Evolutionary conservation across 2,329 filamentous ascomycete species (phyloP).

Genomic region (Ceratocystis albifundus): DNA sequence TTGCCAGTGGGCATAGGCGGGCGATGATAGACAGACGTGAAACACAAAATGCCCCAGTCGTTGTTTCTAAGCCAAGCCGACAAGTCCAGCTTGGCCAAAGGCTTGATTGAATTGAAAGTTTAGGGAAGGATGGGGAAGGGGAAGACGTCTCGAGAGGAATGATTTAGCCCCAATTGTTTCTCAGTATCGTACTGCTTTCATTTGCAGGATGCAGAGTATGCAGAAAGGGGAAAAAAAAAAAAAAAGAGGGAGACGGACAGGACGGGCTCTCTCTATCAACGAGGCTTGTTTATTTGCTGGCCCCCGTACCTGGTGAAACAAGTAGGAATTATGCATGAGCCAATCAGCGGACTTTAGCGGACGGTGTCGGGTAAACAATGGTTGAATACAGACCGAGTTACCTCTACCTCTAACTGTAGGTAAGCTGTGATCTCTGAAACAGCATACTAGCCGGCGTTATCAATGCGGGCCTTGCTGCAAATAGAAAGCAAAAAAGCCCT

Average conservation of each 20-base stretch:
- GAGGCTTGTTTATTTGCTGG: not conserved
- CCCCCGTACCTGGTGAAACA: not conserved
- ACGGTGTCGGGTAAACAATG: not conserved
- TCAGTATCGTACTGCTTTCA: no score
- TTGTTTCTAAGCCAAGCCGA: slow-evolving; percentile 2
- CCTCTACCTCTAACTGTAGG: not conserved
- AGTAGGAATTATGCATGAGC: not conserved
- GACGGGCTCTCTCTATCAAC: no score
- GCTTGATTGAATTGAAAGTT: not conserved
- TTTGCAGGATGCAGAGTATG: not conserved
- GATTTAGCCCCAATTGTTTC: no score
- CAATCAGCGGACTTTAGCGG: not conserved
- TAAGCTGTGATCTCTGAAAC: no score
- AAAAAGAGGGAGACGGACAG: not conserved
- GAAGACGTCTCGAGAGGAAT: no score
- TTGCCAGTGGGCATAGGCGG: not conserved
- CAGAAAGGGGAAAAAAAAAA: not conserved
- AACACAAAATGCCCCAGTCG: not conserved
- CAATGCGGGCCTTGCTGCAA: no score
- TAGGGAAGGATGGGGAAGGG: not conserved
- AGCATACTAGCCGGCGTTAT: no score
- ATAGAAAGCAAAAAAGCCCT: no score
- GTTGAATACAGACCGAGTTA: not conserved
- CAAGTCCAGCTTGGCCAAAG: not conserved
- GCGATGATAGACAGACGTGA: not conserved